Conservation (phyloP, 352 stramenopile genomes). For the Bremia lactucae region DNA sequence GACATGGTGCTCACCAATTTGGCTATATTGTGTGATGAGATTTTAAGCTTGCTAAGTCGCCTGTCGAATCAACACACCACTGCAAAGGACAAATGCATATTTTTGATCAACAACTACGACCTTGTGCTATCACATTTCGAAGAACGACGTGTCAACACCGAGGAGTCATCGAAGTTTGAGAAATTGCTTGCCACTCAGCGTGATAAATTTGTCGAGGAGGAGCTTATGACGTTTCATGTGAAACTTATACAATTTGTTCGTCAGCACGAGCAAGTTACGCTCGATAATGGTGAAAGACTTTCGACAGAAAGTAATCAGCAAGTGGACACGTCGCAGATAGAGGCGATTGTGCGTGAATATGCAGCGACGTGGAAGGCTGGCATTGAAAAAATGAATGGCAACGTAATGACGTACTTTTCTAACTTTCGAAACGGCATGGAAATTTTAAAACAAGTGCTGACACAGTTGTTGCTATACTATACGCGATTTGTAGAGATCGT, state of each 20-base stretch:
- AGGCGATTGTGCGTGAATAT: conserved; percentile 94
- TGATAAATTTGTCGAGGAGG: conserved; percentile 96
- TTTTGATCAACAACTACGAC: conserved; percentile 98
- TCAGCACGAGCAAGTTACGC: conserved; percentile 84
- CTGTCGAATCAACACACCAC: conserved; percentile 87
- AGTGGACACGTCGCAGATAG: conserved; percentile 85
- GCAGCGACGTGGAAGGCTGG: conserved; percentile 90
- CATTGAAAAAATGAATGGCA: conserved; percentile 96
- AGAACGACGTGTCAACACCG: conserved; percentile 87
- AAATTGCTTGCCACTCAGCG: conserved; percentile 88
- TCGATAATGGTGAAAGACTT: conserved; percentile 15
- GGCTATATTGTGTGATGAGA: conserved; percentile 64
- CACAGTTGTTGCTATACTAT: conserved; percentile 97
- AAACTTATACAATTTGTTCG: conserved; percentile 97
- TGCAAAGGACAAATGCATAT: conserved; percentile 92
- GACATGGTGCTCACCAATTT: conserved; percentile 95
- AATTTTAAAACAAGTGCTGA: conserved; percentile 98
- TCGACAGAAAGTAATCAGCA: conserved; percentile 16
- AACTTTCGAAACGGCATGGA: conserved; percentile 99
- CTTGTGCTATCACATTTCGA: conserved; percentile 92
- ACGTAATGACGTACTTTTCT: conserved; percentile 96
- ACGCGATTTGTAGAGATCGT: conserved; percentile 96
- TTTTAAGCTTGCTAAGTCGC: conserved; percentile 66
- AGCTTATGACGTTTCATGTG: conserved; percentile 88
- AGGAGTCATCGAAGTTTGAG: conserved; percentile 92